Evolutionary conservation across 768 basidiomycete species (phyloP).

Genomic region (Mycena haematopus): DNA sequence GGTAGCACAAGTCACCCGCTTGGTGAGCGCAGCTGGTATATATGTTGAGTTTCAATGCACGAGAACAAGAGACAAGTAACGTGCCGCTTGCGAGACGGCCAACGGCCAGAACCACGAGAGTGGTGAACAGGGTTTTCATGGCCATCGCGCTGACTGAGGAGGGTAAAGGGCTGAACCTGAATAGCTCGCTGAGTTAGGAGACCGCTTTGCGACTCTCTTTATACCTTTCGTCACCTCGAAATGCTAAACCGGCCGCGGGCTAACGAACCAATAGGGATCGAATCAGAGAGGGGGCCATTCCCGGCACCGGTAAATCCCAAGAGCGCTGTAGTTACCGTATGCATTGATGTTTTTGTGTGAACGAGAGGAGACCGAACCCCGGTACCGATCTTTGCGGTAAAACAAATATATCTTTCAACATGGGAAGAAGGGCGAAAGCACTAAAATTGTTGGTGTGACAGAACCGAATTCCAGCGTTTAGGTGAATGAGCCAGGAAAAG

Average conservation of each 20-base stretch:
- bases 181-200: slow-evolving; percentile 4
- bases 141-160: background rate
- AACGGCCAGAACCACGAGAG: slow-evolving; percentile 10
- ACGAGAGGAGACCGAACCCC: too few relatives aligned
- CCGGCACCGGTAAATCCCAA: slow-evolving; percentile 13
- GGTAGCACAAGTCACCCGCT: slow-evolving; percentile 34
- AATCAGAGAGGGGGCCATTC: background rate
- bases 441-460: too few relatives aligned
- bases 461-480: too few relatives aligned
- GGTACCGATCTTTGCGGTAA: slow-evolving; percentile 8
- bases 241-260: slow-evolving; percentile 1
- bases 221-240: slow-evolving; percentile 3
- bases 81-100: slow-evolving; percentile 6
- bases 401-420: background rate
- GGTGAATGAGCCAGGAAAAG: too few relatives aligned
- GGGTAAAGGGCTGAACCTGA: slow-evolving; percentile 4
- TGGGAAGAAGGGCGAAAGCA: too few relatives aligned
- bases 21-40: slow-evolving; percentile 30
- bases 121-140: background rate
- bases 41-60: too few relatives aligned
- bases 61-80: too few relatives aligned
- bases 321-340: background rate
- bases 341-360: background rate
- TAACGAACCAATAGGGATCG: background rate
- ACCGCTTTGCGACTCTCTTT: background rate